Conservation (phyloP, 2,329 filamentous ascomycete genomes). For the Diaporthe sp. region DNA sequence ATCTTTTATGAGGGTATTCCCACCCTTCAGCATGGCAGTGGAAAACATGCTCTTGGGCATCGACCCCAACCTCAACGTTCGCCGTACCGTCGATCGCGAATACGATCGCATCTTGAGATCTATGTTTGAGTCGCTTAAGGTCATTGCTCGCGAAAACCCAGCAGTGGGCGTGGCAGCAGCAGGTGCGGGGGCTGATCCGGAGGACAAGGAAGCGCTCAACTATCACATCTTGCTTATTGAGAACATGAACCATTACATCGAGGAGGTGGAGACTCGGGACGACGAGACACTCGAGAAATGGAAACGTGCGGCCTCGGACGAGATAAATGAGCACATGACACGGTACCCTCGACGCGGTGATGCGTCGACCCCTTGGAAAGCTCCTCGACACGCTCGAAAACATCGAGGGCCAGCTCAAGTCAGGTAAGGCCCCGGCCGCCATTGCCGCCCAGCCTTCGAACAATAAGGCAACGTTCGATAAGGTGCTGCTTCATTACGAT, state of each 20-base stretch:
- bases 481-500: conserved; percentile 84
- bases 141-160: conserved; percentile 83
- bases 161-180: conserved; percentile 53
- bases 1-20: conserved; percentile 93
- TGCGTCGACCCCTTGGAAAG: conserved; percentile 89
- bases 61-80: conserved; percentile 69
- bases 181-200: conserved; percentile 61
- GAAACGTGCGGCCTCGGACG: conserved; percentile 79
- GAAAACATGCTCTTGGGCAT: conserved; percentile 81
- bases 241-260: conserved; percentile 98
- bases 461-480: conserved; percentile 85
- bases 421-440: conserved; percentile 67
- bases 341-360: conserved; percentile 88
- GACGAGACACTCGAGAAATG: conserved; percentile 85
- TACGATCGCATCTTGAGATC: conserved; percentile 90
- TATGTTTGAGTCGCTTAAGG: conserved; percentile 97
- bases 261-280: conserved; percentile 83
- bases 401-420: conserved; percentile 77
- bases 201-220: conserved; percentile 97
- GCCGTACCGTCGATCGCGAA: conserved; percentile 83
- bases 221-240: conserved; percentile 98
- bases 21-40: conserved; percentile 82
- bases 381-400: conserved; percentile 92
- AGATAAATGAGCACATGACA: conserved; percentile 87
- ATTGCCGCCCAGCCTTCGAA: conserved; percentile 87